Conservation (phyloP, 371 early-diverging fungal genomes). For the Fennellomyces sp. region DNA sequence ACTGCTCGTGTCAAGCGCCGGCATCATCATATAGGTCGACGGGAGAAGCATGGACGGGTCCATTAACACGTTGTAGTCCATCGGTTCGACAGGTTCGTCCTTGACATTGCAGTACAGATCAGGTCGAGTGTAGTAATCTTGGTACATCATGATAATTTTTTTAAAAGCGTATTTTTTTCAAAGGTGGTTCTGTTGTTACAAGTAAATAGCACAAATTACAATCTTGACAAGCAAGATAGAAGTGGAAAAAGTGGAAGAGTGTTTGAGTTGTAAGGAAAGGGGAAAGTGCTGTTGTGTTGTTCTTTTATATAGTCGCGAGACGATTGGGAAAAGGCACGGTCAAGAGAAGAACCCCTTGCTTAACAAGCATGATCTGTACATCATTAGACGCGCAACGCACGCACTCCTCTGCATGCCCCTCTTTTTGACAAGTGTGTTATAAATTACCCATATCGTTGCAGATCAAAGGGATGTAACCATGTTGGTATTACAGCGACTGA, state of each 20-base stretch:
- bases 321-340: background rate
- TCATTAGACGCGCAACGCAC: constrained; percentile 7
- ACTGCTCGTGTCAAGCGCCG: constrained; percentile 3
- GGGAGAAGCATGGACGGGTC: constrained; percentile 7
- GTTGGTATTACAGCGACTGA: constrained; percentile 6
- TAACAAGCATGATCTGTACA: background rate
- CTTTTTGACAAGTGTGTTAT: constrained; percentile 4
- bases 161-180: background rate
- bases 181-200: constrained; percentile 2
- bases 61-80: background rate
- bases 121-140: constrained; percentile 5
- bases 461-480: constrained; percentile 12
- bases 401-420: background rate
- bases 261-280: background rate
- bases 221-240: background rate
- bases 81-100: background rate
- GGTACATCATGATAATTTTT: constrained; percentile 3
- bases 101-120: background rate
- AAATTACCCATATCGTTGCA: constrained; percentile 1
- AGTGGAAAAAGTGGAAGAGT: background rate
- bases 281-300: background rate
- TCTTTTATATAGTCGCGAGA: background rate
- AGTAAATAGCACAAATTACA: constrained; percentile 4
- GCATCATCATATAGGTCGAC: background rate
- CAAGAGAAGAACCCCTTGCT: background rate